Evolutionary conservation across 2,329 filamentous ascomycete species (phyloP).

Genomic region (Chaetomiaceae sp.): DNA sequence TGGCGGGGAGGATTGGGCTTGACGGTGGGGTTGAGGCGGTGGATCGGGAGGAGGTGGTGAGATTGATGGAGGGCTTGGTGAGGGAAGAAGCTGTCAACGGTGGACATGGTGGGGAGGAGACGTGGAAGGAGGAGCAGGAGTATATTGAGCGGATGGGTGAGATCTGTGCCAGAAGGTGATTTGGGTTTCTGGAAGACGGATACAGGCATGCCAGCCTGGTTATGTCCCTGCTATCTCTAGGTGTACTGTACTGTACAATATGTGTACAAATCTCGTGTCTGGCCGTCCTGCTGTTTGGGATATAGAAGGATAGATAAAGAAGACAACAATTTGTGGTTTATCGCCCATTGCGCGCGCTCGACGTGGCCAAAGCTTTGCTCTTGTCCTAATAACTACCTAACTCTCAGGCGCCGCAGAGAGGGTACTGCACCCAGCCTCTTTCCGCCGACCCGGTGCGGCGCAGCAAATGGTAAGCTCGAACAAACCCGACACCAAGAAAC

Average conservation of each 20-base stretch:
- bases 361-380: conserved; percentile 3
- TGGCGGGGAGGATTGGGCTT: conserved; percentile 22
- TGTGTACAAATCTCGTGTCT: not conserved
- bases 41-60: conserved; percentile 13
- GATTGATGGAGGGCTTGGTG: conserved; percentile 17
- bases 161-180: not conserved
- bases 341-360: too few relatives aligned
- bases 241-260: not conserved
- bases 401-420: too few relatives aligned
- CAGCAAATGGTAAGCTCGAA: not conserved
- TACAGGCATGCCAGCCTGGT: too few relatives aligned
- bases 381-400: too few relatives aligned
- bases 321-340: too few relatives aligned
- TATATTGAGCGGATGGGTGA: conserved; percentile 7
- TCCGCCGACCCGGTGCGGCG: not conserved
- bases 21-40: conserved; percentile 21
- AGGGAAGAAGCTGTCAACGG: not conserved
- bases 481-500: not conserved
- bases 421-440: conserved; percentile 7
- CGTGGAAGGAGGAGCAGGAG: conserved; percentile 2
- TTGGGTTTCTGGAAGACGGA: too few relatives aligned
- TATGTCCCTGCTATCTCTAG: too few relatives aligned
- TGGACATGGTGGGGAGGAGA: conserved; percentile 1
- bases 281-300: too few relatives aligned
- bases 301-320: too few relatives aligned